phyloP scores from a whole-genome alignment of 176 grass and related monocot genomes.

The Metroxylon sagu region DNA sequence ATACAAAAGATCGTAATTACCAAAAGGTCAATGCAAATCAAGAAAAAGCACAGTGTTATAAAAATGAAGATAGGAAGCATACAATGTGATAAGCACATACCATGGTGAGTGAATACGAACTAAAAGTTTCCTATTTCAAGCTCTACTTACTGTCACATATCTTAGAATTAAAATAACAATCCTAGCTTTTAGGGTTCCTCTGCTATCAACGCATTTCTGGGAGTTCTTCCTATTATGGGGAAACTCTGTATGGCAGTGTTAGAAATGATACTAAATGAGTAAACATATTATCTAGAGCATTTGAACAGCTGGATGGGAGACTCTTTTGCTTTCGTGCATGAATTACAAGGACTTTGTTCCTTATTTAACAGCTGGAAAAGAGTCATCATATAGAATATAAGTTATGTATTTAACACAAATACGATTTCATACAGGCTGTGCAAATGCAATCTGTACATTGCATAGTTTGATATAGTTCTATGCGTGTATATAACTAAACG shows the following conservation, averaged over 20 bases:
- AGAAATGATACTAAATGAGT: constrained; percentile 4
- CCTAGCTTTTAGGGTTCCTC: constrained; percentile 26
- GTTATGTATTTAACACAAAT: no score
- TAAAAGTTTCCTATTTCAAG: constrained; percentile 55
- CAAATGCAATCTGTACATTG: no score
- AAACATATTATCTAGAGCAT: constrained; percentile 11
- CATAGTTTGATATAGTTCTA: no score
- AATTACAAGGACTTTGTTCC: background rate
- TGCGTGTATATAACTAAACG: no score
- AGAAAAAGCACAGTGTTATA: background rate
- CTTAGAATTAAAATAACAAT: constrained; percentile 80
- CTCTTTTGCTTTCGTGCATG: background rate
- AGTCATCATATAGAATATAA: no score
- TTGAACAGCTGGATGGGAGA: background rate
- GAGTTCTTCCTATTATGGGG: constrained; percentile 11
- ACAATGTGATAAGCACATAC: constrained; percentile 24
- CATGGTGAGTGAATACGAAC: constrained; percentile 75
- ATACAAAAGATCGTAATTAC: no score
- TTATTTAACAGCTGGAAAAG: no score
- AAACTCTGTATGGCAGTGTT: constrained; percentile 22
- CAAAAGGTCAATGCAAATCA: background rate
- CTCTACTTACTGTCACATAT: constrained; percentile 61
- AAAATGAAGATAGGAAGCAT: background rate
- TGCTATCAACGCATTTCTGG: constrained; percentile 20
- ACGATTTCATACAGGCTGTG: no score